Evolutionary conservation across 441 rosid genomes (phyloP).

Genomic region (Corymbia citriodora): DNA sequence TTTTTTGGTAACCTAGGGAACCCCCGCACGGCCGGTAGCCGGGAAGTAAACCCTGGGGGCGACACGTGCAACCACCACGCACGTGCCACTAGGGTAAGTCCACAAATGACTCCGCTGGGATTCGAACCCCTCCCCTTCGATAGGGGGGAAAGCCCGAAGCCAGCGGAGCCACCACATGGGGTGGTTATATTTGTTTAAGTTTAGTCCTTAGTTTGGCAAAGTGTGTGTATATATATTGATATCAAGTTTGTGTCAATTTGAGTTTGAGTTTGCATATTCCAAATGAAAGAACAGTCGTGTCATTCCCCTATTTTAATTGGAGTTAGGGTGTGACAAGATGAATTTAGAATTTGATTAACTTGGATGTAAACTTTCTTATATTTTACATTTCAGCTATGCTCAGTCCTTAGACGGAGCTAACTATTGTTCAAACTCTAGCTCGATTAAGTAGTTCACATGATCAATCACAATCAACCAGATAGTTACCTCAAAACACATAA

Average conservation of each 20-base stretch:
- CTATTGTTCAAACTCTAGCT: neutral
- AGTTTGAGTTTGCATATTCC: fast-evolving
- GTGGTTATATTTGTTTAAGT: fast-evolving
- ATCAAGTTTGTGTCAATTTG: neutral
- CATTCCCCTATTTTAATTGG: neutral
- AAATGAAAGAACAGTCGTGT: fast-evolving
- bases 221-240: neutral
- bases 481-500: no score
- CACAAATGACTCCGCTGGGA: no score
- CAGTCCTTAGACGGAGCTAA: neutral
- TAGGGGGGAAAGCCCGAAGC: no score
- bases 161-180: no score
- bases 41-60: no score
- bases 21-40: no score
- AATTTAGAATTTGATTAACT: neutral
- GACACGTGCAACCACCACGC: no score
- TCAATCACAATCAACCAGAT: neutral
- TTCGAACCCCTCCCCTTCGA: no score
- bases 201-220: neutral
- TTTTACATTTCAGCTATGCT: conserved; percentile 22
- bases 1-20: no score
- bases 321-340: neutral
- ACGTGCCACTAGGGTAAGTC: no score
- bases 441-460: neutral
- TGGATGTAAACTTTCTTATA: no score